Percentiles rank a stretch among this genome's conserved stretches.
phyloP scores from a whole-genome alignment of 1,139 yeast genomes.

The Geotrichum restrictum region DNA sequence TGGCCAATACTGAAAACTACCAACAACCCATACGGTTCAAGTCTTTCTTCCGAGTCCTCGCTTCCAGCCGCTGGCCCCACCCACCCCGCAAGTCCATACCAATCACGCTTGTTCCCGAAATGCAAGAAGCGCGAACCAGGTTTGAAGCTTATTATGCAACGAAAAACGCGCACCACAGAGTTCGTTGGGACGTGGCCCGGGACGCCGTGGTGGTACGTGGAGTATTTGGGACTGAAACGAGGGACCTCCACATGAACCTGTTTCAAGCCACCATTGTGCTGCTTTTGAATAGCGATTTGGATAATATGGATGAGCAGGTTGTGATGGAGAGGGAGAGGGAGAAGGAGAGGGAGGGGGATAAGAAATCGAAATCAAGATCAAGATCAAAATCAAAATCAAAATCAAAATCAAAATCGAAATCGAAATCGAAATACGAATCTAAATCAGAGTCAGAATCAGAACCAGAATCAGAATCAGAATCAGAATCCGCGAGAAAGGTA shows the following conservation, averaged over 20 bases:
- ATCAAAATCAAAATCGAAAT: too few species aligned
- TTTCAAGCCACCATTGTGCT: conserved; percentile 36
- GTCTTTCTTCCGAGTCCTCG: too few species aligned
- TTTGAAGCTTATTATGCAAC: conserved; percentile 30
- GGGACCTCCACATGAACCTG: conserved; percentile 34
- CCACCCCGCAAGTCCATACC: conserved; percentile 3
- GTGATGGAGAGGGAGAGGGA: too few species aligned
- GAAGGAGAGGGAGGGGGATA: too few species aligned
- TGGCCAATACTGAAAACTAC: not conserved
- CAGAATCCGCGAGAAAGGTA: too few species aligned
- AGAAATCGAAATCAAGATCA: too few species aligned
- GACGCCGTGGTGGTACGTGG: conserved; percentile 37
- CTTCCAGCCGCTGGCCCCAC: too few species aligned
- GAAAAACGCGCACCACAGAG: conserved; percentile 23
- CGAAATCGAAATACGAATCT: too few species aligned
- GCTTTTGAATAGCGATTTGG: conserved; percentile 29
- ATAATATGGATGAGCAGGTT: not conserved
- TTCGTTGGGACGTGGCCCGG: conserved; percentile 35
- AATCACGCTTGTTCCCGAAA: conserved; percentile 31
- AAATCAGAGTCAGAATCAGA: too few species aligned
- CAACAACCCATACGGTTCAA: conserved; percentile 25
- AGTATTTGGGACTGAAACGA: conserved; percentile 33
- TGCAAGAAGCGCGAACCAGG: conserved; percentile 26
- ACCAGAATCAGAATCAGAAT: too few species aligned
- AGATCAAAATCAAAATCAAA: too few species aligned